Percentiles rank a stretch among this genome's conserved stretches.
phyloP scores from a whole-genome alignment of 805 yeast genomes.

The Saccharomyces eubayanus region DNA sequence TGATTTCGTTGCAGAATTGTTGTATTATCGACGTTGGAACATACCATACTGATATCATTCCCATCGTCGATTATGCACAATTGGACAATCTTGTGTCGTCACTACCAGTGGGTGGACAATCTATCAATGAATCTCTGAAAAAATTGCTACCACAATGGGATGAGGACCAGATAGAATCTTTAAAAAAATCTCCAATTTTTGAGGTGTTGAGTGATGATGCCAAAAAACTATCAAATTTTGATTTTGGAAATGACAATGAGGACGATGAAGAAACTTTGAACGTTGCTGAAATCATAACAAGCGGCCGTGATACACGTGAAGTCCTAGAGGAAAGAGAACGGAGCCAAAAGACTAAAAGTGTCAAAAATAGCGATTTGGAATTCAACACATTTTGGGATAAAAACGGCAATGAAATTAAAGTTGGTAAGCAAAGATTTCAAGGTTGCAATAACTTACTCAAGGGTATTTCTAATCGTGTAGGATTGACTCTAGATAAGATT shows the following conservation, averaged over 20 bases:
- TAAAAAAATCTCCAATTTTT: slow-evolving; percentile 66
- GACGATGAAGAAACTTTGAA: slow-evolving; percentile 68
- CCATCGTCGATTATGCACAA: slow-evolving; percentile 67
- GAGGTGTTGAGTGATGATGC: slow-evolving; percentile 72
- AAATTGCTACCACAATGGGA: slow-evolving; percentile 51
- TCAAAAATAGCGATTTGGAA: slow-evolving; percentile 61
- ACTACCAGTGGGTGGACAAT: slow-evolving; percentile 52
- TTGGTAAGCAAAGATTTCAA: slow-evolving; percentile 87
- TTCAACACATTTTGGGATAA: slow-evolving; percentile 62
- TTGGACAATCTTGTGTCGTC: slow-evolving; percentile 45
- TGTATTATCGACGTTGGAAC: slow-evolving; percentile 76
- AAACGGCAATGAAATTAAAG: slow-evolving; percentile 44
- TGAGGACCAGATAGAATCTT: slow-evolving; percentile 54
- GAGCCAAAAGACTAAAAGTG: slow-evolving; percentile 31
- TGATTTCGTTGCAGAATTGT: slow-evolving; percentile 56
- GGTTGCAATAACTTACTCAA: slow-evolving; percentile 60
- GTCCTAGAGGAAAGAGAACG: slow-evolving; percentile 57
- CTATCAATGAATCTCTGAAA: slow-evolving; percentile 48
- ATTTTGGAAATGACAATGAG: slow-evolving; percentile 37
- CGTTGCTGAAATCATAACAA: slow-evolving; percentile 81
- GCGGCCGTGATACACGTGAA: slow-evolving; percentile 60
- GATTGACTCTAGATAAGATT: slow-evolving; percentile 44
- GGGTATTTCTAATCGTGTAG: slow-evolving; percentile 46
- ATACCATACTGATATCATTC: slow-evolving; percentile 65
- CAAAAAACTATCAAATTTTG: slow-evolving; percentile 52